Conservation (phyloP, 352 stramenopile species). For the Globisporangium camurandrum region DNA sequence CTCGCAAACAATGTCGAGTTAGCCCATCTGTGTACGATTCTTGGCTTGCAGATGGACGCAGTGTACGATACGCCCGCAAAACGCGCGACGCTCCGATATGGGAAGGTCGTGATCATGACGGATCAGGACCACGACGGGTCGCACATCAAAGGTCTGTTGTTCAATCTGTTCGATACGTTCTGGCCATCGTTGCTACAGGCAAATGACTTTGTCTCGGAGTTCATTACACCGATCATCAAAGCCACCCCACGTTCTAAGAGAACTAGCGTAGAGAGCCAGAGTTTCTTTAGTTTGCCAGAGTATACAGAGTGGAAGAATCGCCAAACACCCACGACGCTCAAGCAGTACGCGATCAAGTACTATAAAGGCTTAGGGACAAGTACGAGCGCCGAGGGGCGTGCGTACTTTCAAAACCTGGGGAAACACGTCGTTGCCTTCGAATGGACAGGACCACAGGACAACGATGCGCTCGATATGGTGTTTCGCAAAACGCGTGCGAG, state of each 20-base stretch:
- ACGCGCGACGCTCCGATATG: slow-evolving; percentile 91
- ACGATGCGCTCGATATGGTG: slow-evolving; percentile 97
- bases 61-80: slow-evolving; percentile 92
- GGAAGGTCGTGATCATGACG: slow-evolving; percentile 99
- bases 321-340: slow-evolving; percentile 34
- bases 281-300: slow-evolving; percentile 97
- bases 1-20: slow-evolving; percentile 94
- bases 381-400: slow-evolving; percentile 94
- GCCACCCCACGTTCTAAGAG: slow-evolving; percentile 67
- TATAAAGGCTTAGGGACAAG: slow-evolving; percentile 99
- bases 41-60: slow-evolving; percentile 96
- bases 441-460: slow-evolving; percentile 61
- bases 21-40: slow-evolving; percentile 95
- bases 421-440: slow-evolving; percentile 92
- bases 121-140: slow-evolving; percentile 99
- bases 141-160: slow-evolving; percentile 99
- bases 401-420: slow-evolving; percentile 97
- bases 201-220: slow-evolving; percentile 96
- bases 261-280: slow-evolving; percentile 32
- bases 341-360: slow-evolving; percentile 97
- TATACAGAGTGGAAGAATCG: slow-evolving; percentile 94
- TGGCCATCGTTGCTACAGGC: slow-evolving; percentile 95
- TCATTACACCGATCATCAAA: slow-evolving; percentile 99
- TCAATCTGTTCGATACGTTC: slow-evolving; percentile 99
- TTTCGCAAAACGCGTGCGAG: slow-evolving; percentile 96